Percentiles rank a stretch among this genome's conserved stretches.
phyloP scores from a whole-genome alignment of 1,139 yeast species.

The Hemisphaericaspora lyxosophila region DNA sequence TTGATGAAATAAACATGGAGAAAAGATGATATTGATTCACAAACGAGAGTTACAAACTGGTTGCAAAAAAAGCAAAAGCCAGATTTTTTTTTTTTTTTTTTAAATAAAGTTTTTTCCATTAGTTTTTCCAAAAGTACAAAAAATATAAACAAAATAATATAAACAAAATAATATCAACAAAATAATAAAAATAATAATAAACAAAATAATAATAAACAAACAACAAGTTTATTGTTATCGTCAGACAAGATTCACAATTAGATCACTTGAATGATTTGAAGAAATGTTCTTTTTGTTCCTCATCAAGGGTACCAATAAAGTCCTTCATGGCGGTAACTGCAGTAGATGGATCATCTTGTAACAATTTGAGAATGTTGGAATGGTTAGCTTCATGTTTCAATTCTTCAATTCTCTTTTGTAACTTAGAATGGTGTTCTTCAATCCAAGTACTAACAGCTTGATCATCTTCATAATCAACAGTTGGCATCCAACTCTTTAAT shows the following conservation, averaged over 20 bases:
- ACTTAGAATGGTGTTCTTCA: slow-evolving; percentile 68
- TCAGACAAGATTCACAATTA: background rate
- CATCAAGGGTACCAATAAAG: slow-evolving; percentile 56
- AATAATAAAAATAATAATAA: slow-evolving; percentile 8
- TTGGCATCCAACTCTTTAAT: slow-evolving; percentile 84
- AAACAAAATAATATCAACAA: slow-evolving; percentile 5
- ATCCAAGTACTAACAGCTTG: slow-evolving; percentile 82
- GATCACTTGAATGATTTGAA: slow-evolving; percentile 29
- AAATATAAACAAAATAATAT: slow-evolving; percentile 4
- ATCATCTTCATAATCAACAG: slow-evolving; percentile 72
- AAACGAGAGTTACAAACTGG: too few relatives aligned
- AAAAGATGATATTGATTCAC: too few relatives aligned
- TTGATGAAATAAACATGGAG: background rate
- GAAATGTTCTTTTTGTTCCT: slow-evolving; percentile 58
- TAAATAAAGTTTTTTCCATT: slow-evolving; percentile 8
- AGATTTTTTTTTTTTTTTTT: background rate
- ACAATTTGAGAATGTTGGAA: slow-evolving; percentile 57
- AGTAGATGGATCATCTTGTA: slow-evolving; percentile 55
- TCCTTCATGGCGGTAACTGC: slow-evolving; percentile 62
- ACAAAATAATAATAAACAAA: slow-evolving; percentile 1
- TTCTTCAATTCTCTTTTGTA: slow-evolving; percentile 61
- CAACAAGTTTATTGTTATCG: slow-evolving; percentile 1
- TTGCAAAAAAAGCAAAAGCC: background rate
- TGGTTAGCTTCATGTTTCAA: slow-evolving; percentile 66
- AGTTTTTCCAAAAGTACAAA: slow-evolving; percentile 9